phyloP scores from a whole-genome alignment of 2,329 filamentous ascomycete genomes.

The Verticillium alfalfae region DNA sequence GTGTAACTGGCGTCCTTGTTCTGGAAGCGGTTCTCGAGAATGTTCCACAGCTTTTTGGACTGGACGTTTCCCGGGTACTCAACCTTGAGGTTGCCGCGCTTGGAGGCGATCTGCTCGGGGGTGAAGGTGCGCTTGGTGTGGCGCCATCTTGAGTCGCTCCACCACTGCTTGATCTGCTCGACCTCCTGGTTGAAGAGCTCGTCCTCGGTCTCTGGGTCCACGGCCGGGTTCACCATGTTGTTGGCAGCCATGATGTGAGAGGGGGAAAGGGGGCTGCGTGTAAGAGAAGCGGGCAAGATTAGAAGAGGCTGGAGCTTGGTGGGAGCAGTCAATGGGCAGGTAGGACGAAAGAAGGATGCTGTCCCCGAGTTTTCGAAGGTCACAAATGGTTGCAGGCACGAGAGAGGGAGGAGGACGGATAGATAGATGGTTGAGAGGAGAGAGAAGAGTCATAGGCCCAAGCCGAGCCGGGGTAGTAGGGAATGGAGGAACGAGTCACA shows the following conservation, averaged over 20 bases:
- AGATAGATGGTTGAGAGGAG: constrained; percentile 6
- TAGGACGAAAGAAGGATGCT: constrained; percentile 6
- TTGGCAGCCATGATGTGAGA: constrained; percentile 48
- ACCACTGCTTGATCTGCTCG: constrained; percentile 87
- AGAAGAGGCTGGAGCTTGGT: background rate
- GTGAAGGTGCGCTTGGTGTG: constrained; percentile 90
- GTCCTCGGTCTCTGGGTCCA: constrained; percentile 54
- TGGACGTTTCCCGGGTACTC: constrained; percentile 85
- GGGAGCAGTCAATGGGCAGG: background rate
- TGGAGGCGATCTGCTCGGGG: constrained; percentile 93
- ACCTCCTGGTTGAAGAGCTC: constrained; percentile 77
- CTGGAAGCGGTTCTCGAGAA: constrained; percentile 83
- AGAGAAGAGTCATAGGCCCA: constrained; percentile 1
- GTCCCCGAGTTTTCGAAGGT: constrained; percentile 1
- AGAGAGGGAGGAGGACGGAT: constrained; percentile 1
- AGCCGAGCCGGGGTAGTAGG: background rate
- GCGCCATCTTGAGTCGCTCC: constrained; percentile 86
- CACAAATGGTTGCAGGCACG: constrained; percentile 1
- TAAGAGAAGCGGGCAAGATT: background rate
- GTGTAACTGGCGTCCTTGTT: constrained; percentile 84
- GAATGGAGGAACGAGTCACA: constrained; percentile 11
- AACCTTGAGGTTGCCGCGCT: constrained; percentile 86
- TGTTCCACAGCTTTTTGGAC: constrained; percentile 91
- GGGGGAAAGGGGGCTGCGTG: background rate
- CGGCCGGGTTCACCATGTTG: constrained; percentile 55